Percentiles rank a stretch among this genome's conserved stretches.
These are phyloP conservation scores for Infundibulicybe gibba DNA, from an alignment of 768 basidiomycete genomes.

Conservation along the genomic window DNA sequence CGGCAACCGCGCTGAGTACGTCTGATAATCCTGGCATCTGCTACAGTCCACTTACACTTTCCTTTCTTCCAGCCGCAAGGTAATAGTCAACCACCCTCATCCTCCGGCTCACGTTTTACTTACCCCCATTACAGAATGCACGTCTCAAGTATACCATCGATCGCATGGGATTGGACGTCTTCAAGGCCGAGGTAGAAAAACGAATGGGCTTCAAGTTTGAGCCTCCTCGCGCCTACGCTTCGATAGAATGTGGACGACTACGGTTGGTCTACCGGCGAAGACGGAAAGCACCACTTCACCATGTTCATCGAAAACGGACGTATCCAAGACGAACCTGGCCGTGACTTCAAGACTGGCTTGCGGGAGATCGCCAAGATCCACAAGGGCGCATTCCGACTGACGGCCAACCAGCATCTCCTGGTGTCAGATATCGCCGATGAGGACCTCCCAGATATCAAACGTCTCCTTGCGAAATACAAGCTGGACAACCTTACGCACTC, in stretches of 20 bases:
- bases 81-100: slow-evolving; percentile 13
- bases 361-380: slow-evolving; percentile 91
- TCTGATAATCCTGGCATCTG: too few relatives aligned
- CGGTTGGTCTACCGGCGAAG: slow-evolving; percentile 86
- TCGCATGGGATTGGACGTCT: slow-evolving; percentile 84
- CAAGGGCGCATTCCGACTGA: slow-evolving; percentile 91
- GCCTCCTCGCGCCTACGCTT: slow-evolving; percentile 79
- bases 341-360: slow-evolving; percentile 89
- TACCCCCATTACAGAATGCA: slow-evolving; percentile 52
- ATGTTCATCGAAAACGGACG: slow-evolving; percentile 98
- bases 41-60: not conserved
- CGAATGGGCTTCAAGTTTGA: slow-evolving; percentile 76
- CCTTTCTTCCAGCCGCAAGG: slow-evolving; percentile 48
- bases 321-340: slow-evolving; percentile 88
- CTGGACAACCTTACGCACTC: slow-evolving; percentile 82
- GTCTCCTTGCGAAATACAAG: slow-evolving; percentile 77
- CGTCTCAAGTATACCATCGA: slow-evolving; percentile 97
- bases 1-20: slow-evolving; percentile 83
- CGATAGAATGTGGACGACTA: slow-evolving; percentile 91
- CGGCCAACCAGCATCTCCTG: slow-evolving; percentile 92
- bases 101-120: slow-evolving; percentile 4
- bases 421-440: slow-evolving; percentile 77
- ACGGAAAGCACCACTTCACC: slow-evolving; percentile 89
- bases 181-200: slow-evolving; percentile 88
- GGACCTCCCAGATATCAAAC: slow-evolving; percentile 76